These are phyloP conservation scores for Colletotrichum orchidophilum DNA, from an alignment of 2,329 filamentous ascomycete genomes.

Conservation along the genomic window DNA sequence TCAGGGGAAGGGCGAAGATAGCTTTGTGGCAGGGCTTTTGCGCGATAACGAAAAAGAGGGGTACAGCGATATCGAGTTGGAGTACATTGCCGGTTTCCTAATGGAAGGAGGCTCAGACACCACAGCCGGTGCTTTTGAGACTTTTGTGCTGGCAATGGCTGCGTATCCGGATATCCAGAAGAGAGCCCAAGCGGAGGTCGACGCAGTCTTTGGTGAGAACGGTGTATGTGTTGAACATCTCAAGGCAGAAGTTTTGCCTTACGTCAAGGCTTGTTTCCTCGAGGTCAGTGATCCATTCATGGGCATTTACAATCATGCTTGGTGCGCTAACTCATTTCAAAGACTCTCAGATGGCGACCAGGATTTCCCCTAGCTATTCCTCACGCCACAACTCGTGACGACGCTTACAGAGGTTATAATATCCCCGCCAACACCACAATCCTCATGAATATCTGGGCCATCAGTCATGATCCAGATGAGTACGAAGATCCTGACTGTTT, in stretches of 20 bases:
- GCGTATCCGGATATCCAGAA: slow-evolving; percentile 34
- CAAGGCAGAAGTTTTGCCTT: slow-evolving; percentile 29
- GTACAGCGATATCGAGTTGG: slow-evolving; percentile 35
- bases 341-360: slow-evolving; percentile 44
- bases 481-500: slow-evolving; percentile 40
- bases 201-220: slow-evolving; percentile 34
- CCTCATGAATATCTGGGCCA: slow-evolving; percentile 44
- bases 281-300: slow-evolving; percentile 39
- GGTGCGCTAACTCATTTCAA: neutral
- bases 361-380: slow-evolving; percentile 52
- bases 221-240: slow-evolving; percentile 44
- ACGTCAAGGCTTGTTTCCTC: slow-evolving; percentile 37
- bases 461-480: slow-evolving; percentile 36
- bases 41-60: slow-evolving; percentile 24
- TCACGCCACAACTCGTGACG: slow-evolving; percentile 58
- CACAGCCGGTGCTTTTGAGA: slow-evolving; percentile 31
- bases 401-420: slow-evolving; percentile 57
- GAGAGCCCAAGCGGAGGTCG: slow-evolving; percentile 41
- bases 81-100: slow-evolving; percentile 34
- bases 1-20: neutral
- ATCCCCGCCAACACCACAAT: slow-evolving; percentile 59
- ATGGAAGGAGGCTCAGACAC: slow-evolving; percentile 41
- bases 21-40: slow-evolving; percentile 4
- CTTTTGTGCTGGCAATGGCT: slow-evolving; percentile 39
- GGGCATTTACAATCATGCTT: too few species aligned